phyloP scores from a whole-genome alignment of 176 grass and related monocot genomes.

The Cenchrus fungigraminus region DNA sequence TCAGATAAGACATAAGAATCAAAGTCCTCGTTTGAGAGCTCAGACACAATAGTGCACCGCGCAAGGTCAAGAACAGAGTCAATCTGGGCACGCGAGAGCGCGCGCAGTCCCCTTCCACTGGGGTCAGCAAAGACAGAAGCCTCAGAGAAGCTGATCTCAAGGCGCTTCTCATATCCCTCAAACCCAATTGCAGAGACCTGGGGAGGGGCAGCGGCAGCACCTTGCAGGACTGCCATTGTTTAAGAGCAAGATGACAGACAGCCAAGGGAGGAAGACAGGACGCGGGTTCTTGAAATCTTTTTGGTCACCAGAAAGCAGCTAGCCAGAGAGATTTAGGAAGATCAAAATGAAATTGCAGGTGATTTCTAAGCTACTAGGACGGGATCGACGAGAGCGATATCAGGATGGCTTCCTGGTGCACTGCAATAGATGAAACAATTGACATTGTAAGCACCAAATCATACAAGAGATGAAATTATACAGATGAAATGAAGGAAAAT shows the following conservation, averaged over 20 bases:
- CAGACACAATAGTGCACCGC: slow-evolving; percentile 58
- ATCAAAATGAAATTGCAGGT: slow-evolving; percentile 7
- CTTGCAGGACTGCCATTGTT: slow-evolving; percentile 54
- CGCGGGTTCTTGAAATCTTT: slow-evolving; percentile 23
- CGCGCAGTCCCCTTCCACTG: slow-evolving; percentile 51
- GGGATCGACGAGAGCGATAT: slow-evolving; percentile 9
- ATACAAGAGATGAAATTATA: background rate
- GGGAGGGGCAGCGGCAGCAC: background rate
- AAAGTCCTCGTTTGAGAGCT: slow-evolving; percentile 53
- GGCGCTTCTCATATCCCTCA: slow-evolving; percentile 76
- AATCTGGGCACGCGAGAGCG: slow-evolving; percentile 53
- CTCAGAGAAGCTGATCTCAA: slow-evolving; percentile 67
- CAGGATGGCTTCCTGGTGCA: slow-evolving; percentile 73
- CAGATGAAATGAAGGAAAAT: background rate
- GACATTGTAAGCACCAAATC: slow-evolving; percentile 34
- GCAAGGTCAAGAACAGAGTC: slow-evolving; percentile 65
- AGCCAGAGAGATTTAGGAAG: slow-evolving; percentile 41
- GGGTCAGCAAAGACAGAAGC: slow-evolving; percentile 60
- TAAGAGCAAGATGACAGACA: background rate
- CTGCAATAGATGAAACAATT: slow-evolving; percentile 43
- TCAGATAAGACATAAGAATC: slow-evolving; percentile 71
- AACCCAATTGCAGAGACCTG: slow-evolving; percentile 56
- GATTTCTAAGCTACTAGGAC: slow-evolving; percentile 35
- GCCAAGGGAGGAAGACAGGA: background rate
- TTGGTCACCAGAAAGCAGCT: slow-evolving; percentile 47